Conservation (phyloP, 768 basidiomycete species). For the Strobilomyces confusus region DNA sequence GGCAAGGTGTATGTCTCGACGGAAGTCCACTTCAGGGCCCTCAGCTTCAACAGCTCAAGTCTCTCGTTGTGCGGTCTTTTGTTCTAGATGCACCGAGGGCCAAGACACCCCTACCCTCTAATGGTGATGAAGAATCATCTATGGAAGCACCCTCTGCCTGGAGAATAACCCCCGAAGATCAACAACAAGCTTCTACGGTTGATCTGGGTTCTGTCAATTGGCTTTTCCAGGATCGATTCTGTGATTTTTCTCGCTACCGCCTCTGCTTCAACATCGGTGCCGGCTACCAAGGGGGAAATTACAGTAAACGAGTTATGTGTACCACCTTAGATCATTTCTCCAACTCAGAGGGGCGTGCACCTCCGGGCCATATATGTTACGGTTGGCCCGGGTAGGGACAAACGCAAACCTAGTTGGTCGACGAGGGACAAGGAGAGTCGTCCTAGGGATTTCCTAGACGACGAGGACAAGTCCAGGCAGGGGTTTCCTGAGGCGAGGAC, state of each 20-base stretch:
- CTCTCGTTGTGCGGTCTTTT: neutral
- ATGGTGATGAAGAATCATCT: neutral
- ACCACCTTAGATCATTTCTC: neutral
- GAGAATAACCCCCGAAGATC: neutral
- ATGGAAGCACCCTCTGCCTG: neutral
- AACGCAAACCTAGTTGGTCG: no score
- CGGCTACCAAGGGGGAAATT: neutral
- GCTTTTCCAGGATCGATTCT: neutral
- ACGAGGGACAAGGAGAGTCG: no score
- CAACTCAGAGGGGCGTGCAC: neutral
- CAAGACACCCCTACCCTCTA: neutral
- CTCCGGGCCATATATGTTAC: neutral
- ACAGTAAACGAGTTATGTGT: neutral
- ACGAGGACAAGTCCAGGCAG: no score
- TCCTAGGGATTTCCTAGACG: no score
- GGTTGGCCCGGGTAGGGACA: no score
- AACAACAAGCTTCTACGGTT: neutral
- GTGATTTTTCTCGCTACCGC: neutral
- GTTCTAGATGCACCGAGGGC: neutral
- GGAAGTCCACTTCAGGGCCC: neutral
- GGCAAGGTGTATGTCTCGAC: no score
- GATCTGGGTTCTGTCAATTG: neutral
- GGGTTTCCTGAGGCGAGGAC: no score
- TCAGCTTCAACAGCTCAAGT: neutral
- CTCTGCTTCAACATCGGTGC: neutral